phyloP scores from a whole-genome alignment of 495 filamentous ascomycete species.

The Penicillium maclennaniae region DNA sequence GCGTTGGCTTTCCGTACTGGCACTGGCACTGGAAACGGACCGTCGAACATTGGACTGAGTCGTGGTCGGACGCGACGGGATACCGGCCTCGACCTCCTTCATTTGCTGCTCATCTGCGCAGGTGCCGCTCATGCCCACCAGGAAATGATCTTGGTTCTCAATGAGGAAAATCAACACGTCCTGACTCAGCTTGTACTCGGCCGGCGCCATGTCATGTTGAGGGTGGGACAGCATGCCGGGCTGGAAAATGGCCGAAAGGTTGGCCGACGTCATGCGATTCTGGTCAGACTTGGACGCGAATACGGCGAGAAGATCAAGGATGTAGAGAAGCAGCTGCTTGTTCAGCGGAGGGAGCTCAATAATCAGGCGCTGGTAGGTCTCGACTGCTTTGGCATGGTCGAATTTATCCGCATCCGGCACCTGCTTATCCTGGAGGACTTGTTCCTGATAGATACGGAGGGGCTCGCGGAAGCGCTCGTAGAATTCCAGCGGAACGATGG shows the following conservation, averaged over 20 bases:
- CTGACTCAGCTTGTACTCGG: conserved; percentile 91
- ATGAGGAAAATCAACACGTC: conserved; percentile 97
- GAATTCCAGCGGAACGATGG: conserved; percentile 91
- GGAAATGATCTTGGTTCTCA: conserved; percentile 87
- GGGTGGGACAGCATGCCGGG: conserved; percentile 94
- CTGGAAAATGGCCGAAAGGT: conserved; percentile 97
- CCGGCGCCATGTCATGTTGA: conserved; percentile 87
- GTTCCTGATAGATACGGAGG: conserved; percentile 69
- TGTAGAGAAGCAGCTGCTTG: conserved; percentile 91
- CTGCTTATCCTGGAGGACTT: conserved; percentile 41
- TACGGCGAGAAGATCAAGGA: conserved; percentile 94
- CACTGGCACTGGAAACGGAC: conserved; percentile 83
- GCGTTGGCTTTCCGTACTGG: conserved; percentile 76
- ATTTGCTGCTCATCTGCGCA: conserved; percentile 83
- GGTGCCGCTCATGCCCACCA: conserved; percentile 92
- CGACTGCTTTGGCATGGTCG: conserved; percentile 71
- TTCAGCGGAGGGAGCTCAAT: conserved; percentile 91
- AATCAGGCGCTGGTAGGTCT: conserved; percentile 82
- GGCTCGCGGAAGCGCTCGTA: conserved; percentile 90
- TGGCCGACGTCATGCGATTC: conserved; percentile 93
- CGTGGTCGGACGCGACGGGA: conserved; percentile 51
- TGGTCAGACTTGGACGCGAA: conserved; percentile 96
- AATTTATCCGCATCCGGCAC: conserved; percentile 50
- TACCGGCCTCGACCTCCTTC: conserved; percentile 71
- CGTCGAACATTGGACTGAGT: conserved; percentile 57